Evolutionary conservation across 2,329 filamentous ascomycete species (phyloP).

Genomic region (Moelleriella libera): DNA sequence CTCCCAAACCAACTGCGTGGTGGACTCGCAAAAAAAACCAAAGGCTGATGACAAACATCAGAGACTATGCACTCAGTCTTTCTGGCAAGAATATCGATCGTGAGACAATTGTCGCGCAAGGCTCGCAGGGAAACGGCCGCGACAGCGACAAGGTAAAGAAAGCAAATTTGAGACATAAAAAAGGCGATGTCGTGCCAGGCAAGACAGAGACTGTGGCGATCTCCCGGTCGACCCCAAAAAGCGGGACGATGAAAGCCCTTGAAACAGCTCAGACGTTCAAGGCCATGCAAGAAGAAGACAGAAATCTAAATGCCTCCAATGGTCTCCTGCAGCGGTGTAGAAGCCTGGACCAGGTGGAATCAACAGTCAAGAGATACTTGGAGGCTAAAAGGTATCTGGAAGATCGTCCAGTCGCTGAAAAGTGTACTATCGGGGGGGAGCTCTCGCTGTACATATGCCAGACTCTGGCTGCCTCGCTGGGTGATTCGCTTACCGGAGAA

Average conservation of each 20-base stretch:
- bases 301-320: not conserved
- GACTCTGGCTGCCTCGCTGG: not conserved
- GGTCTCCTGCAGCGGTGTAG: not conserved
- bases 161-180: not conserved
- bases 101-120: slow-evolving; percentile 41
- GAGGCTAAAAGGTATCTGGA: slow-evolving; percentile 4
- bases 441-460: not conserved
- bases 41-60: slow-evolving; percentile 52
- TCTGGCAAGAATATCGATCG: slow-evolving; percentile 48
- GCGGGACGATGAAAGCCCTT: not conserved
- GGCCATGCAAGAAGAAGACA: not conserved
- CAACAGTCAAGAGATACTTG: slow-evolving; percentile 5
- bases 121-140: not conserved
- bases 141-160: not conserved
- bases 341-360: not conserved
- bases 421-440: not conserved
- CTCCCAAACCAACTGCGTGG: slow-evolving; percentile 8
- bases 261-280: not conserved
- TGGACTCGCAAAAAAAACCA: slow-evolving; percentile 9
- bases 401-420: not conserved
- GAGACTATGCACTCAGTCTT: slow-evolving; percentile 54
- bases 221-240: not conserved
- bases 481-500: too few relatives aligned
- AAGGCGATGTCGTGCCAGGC: not conserved
- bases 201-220: not conserved